phyloP scores from a whole-genome alignment of 352 stramenopile genomes.

The Halophytophthora polymorphica region DNA sequence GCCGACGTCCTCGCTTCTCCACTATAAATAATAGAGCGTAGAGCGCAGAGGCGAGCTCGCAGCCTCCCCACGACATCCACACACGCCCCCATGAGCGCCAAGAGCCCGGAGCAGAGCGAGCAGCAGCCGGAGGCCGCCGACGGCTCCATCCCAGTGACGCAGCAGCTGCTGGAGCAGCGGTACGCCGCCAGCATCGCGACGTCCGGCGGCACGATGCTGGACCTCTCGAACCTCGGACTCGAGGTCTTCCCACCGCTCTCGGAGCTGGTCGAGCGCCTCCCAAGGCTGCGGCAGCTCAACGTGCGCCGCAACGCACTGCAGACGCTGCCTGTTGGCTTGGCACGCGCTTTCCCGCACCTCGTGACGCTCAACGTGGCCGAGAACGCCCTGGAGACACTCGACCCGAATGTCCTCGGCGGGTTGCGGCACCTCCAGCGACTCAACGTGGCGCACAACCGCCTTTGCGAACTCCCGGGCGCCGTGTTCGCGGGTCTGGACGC shows the following conservation, averaged over 20 bases:
- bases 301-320: constrained; percentile 41
- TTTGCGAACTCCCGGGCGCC: constrained; percentile 26
- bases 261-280: constrained; percentile 28
- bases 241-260: constrained; percentile 28
- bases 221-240: constrained; percentile 46
- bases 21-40: constrained; percentile 11
- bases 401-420: constrained; percentile 24
- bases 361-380: constrained; percentile 34
- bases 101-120: constrained; percentile 1
- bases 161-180: constrained; percentile 14
- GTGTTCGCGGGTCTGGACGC: constrained; percentile 27
- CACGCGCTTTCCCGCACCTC: constrained; percentile 34
- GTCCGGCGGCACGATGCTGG: constrained; percentile 34
- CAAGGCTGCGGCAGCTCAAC: constrained; percentile 42
- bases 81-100: constrained; percentile 3
- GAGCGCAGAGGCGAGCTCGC: neutral
- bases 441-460: constrained; percentile 36
- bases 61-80: constrained; percentile 12
- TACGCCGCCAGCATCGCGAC: constrained; percentile 13
- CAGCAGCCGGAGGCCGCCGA: constrained; percentile 2
- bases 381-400: constrained; percentile 36
- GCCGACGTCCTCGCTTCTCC: constrained; percentile 1
- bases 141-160: constrained; percentile 2
- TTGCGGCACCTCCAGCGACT: constrained; percentile 44
- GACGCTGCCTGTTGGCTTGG: constrained; percentile 30